phyloP scores from a whole-genome alignment of 495 filamentous ascomycete species.

The Cudoniella acicularis region DNA sequence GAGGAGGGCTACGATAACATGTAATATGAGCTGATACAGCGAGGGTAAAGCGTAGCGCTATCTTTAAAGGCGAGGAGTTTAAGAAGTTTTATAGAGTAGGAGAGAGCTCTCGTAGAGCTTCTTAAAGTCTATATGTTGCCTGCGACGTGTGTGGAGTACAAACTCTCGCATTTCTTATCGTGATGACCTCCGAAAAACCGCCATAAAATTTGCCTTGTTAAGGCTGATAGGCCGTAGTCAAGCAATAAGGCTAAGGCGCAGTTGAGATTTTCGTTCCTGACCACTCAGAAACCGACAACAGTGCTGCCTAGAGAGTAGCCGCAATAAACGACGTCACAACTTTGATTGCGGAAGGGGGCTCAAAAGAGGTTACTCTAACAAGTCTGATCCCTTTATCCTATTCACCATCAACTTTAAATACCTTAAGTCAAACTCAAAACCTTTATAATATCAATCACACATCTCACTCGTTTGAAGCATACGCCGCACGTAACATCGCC shows the following conservation, averaged over 20 bases:
- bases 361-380: conserved; percentile 8
- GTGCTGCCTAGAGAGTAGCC: conserved; percentile 10
- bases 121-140: conserved; percentile 4
- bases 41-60: background rate
- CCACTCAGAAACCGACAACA: conserved; percentile 10
- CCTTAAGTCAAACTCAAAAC: conserved; percentile 21
- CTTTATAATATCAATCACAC: conserved; percentile 4
- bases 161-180: background rate
- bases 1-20: conserved; percentile 1
- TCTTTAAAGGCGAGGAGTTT: conserved; percentile 3
- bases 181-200: conserved; percentile 8
- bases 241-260: conserved; percentile 5
- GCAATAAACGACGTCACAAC: conserved; percentile 14
- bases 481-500: conserved; percentile 6
- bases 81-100: background rate
- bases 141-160: background rate
- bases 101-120: background rate
- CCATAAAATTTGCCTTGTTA: conserved; percentile 1
- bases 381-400: conserved; percentile 11
- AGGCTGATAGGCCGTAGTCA: too few relatives aligned
- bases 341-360: conserved; percentile 13
- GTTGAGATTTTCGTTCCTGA: conserved; percentile 6
- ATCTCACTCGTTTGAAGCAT: conserved; percentile 4
- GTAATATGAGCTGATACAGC: background rate
- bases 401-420: conserved; percentile 11